Evolutionary conservation across 306 rosid genomes (phyloP).

Genomic region (Quercus dentata): DNA sequence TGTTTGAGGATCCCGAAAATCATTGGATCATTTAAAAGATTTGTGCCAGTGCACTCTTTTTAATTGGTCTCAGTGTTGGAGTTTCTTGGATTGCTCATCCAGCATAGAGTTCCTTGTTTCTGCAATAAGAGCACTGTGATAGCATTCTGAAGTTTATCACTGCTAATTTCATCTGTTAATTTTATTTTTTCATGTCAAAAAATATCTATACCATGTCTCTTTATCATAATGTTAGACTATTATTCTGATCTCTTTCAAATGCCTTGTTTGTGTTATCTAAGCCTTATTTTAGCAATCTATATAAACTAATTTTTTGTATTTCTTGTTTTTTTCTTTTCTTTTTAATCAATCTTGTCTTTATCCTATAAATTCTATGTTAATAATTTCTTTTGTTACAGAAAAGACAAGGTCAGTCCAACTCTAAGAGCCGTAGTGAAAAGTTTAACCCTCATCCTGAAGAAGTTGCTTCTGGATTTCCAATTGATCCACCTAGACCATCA

Average conservation of each 20-base stretch:
- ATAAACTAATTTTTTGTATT: neutral
- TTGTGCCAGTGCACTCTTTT: no score
- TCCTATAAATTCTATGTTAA: neutral
- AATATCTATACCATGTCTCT: neutral
- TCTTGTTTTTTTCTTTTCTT: neutral
- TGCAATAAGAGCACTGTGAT: neutral
- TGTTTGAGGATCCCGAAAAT: no score
- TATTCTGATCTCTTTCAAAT: neutral
- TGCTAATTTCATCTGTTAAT: conserved; percentile 6
- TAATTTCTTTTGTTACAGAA: conserved; percentile 47
- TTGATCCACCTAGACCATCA: conserved; percentile 98
- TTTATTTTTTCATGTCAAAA: neutral
- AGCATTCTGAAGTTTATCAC: neutral
- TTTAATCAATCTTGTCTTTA: neutral
- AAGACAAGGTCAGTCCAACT: conserved; percentile 66
- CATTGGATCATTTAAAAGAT: no score
- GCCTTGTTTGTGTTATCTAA: neutral
- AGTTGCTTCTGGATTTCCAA: conserved; percentile 96
- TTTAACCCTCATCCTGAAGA: conserved; percentile 96
- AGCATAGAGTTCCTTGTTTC: no score
- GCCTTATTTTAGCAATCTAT: neutral
- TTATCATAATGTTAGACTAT: neutral
- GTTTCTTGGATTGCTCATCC: no score
- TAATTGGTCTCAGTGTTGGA: no score
- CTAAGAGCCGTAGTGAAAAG: conserved; percentile 97